A percentile compares a stretch with the other conserved stretches of the same genome.
Evolutionary conservation across 306 rosid species (phyloP).

Genomic region (Malus asiatica): DNA sequence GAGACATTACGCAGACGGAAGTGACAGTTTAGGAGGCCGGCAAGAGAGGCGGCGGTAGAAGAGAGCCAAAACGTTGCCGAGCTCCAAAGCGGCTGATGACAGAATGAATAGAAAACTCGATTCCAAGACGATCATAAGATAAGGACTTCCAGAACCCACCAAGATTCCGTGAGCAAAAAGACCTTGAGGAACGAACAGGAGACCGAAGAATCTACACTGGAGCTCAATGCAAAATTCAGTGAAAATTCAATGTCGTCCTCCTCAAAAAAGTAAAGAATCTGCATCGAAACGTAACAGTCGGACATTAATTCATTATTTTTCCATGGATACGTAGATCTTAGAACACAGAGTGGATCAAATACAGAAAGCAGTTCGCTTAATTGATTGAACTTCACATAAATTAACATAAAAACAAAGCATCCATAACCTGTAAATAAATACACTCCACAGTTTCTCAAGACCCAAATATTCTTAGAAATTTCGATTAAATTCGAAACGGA

Average conservation of each 20-base stretch:
- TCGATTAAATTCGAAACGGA: not conserved
- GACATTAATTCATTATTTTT: not conserved
- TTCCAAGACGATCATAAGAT: constrained; percentile 47
- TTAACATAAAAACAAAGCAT: not conserved
- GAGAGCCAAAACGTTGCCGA: constrained; percentile 39
- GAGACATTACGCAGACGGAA: constrained; percentile 50
- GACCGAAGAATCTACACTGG: not conserved
- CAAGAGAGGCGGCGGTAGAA: constrained; percentile 45
- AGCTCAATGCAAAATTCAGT: constrained; percentile 12
- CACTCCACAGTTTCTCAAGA: not conserved
- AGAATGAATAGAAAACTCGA: constrained; percentile 6
- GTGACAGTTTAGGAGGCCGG: constrained; percentile 17
- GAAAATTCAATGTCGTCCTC: constrained; percentile 29
- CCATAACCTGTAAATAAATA: not conserved
- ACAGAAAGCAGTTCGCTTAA: not conserved
- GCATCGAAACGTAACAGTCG: constrained; percentile 15
- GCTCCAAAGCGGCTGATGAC: constrained; percentile 36
- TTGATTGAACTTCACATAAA: not conserved
- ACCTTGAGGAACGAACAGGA: not conserved
- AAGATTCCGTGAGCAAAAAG: constrained; percentile 4
- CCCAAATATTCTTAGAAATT: not conserved
- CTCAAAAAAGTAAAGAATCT: constrained; percentile 25
- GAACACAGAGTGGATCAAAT: not conserved
- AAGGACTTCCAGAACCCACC: not conserved
- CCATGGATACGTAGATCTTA: not conserved